phyloP scores from a whole-genome alignment of 371 early-diverging fungal species.

The Saksenaea oblongispora region DNA sequence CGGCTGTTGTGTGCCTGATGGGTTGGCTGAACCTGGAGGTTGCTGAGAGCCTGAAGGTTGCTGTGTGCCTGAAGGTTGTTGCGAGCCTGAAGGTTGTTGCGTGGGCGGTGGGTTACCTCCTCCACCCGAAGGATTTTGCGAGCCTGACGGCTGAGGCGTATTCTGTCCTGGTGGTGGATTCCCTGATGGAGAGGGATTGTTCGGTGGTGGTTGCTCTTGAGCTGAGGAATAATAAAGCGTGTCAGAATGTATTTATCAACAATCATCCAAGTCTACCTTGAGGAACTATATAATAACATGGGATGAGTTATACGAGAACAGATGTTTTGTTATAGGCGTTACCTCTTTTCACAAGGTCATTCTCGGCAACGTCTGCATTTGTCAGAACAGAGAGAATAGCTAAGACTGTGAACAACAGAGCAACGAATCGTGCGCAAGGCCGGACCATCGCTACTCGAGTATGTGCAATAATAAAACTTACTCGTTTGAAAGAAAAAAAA shows the following conservation, averaged over 20 bases:
- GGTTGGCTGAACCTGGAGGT: neutral
- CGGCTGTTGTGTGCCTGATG: neutral
- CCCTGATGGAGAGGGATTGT: neutral
- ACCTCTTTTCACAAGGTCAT: conserved; percentile 11
- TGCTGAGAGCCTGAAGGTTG: conserved; percentile 3
- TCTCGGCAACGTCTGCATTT: neutral
- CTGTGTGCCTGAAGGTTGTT: neutral
- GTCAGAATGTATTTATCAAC: neutral
- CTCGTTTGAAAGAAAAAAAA: neutral
- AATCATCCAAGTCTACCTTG: conserved; percentile 15
- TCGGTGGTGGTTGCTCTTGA: neutral
- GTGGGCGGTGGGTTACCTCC: too few relatives aligned
- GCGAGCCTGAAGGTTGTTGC: neutral
- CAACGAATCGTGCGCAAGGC: conserved; percentile 1
- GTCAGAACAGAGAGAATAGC: neutral
- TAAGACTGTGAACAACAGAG: neutral
- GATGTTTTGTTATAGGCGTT: neutral
- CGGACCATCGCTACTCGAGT: neutral
- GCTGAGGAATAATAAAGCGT: neutral
- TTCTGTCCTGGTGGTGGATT: neutral
- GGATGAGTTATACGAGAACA: neutral
- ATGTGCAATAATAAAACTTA: neutral
- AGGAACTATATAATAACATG: conserved; percentile 15
- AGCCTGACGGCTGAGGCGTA: neutral
- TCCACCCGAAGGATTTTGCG: neutral